Evolutionary conservation across 257 asterid species (phyloP), one percentile per base, ranked within the genome.

Genomic region (Rhazya stricta): DNA sequence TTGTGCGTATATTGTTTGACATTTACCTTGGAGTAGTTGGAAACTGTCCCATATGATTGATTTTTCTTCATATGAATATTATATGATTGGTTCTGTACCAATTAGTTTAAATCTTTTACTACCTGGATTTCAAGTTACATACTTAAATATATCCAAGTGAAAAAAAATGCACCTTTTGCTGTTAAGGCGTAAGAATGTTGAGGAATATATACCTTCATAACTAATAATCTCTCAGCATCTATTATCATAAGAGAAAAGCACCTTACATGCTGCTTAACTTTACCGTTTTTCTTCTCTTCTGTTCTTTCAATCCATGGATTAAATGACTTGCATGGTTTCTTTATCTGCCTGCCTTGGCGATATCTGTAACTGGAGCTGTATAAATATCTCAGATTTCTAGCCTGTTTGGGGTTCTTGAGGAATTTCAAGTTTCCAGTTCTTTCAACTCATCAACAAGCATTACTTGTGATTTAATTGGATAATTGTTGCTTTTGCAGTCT

Each of bases 401-500:
- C 21, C 41, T 13, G 2, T 60, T 0, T 2, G 67, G 2, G 36
- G 9, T 62, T 6, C 8, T 32, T 32, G 25, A 12, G 39, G 30
- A n/a, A 32, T 46, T 32, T 15, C 23, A 42, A 43, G 13, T 13
- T 36, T 19, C 2, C 5, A 36, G 57, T 36, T 76, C 57, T 46
- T 42, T 69, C 27, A 27, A 10, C 21, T 43, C 23, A 48, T 32
- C 30, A 46, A 1, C 10, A 36, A 72, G 23, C 25, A 9, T 11
- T 41, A 48, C 36, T 5, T 41, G 19, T 56, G 21, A 25, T 62
- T 6, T 71, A 73, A 37, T 51, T 62, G 36, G 43, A 51, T n/a
- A 36, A 18, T 73, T 75, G 34, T 68, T 75, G 37, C 77, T 62
- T 76, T 71, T 84, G 79, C 85, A 88, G 92, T 72, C 85, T 88